phyloP scores from a whole-genome alignment of 768 basidiomycete species.

The Lyophyllum atratum region DNA sequence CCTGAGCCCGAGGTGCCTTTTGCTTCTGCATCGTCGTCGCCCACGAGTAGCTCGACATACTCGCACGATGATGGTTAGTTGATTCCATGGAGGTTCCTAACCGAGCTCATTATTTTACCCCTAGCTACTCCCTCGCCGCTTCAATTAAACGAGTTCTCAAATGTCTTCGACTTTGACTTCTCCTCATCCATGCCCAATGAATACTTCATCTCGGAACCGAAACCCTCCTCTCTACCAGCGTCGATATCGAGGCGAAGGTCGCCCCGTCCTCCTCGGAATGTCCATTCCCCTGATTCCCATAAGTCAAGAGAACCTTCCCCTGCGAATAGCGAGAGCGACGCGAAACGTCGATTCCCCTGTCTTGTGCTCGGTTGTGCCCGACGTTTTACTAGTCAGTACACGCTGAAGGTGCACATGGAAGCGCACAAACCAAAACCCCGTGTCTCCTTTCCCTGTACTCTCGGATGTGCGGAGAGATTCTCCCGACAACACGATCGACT shows the following conservation, averaged over 20 bases:
- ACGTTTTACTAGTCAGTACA: slow-evolving; percentile 55
- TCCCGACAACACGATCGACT: slow-evolving; percentile 59
- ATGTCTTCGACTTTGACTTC: slow-evolving; percentile 35
- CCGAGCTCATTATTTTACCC: slow-evolving; percentile 4
- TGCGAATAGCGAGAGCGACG: slow-evolving; percentile 33
- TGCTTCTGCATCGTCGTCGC: slow-evolving; percentile 7
- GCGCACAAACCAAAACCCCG: slow-evolving; percentile 56
- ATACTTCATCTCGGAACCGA: slow-evolving; percentile 17
- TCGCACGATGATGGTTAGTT: slow-evolving; percentile 35
- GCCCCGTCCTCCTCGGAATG: slow-evolving; percentile 12
- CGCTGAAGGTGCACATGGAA: slow-evolving; percentile 55
- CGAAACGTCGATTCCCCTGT: slow-evolving; percentile 49
- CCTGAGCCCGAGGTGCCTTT: neutral
- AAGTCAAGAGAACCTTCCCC: slow-evolving; percentile 36
- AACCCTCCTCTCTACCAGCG: slow-evolving; percentile 7
- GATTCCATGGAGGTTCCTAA: neutral
- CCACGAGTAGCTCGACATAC: slow-evolving; percentile 30
- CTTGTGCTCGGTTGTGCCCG: slow-evolving; percentile 47
- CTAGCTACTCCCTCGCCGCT: slow-evolving; percentile 35
- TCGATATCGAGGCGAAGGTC: slow-evolving; percentile 13
- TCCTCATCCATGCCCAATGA: slow-evolving; percentile 26
- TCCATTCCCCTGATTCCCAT: slow-evolving; percentile 3
- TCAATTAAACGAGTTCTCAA: slow-evolving; percentile 29
- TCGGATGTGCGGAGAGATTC: slow-evolving; percentile 57
- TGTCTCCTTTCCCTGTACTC: slow-evolving; percentile 48